Percentiles rank a stretch among this genome's conserved stretches.
These are phyloP conservation scores for Aureococcus anophagefferens DNA, from an alignment of 108 stramenopile species.

Conservation along the genomic window DNA sequence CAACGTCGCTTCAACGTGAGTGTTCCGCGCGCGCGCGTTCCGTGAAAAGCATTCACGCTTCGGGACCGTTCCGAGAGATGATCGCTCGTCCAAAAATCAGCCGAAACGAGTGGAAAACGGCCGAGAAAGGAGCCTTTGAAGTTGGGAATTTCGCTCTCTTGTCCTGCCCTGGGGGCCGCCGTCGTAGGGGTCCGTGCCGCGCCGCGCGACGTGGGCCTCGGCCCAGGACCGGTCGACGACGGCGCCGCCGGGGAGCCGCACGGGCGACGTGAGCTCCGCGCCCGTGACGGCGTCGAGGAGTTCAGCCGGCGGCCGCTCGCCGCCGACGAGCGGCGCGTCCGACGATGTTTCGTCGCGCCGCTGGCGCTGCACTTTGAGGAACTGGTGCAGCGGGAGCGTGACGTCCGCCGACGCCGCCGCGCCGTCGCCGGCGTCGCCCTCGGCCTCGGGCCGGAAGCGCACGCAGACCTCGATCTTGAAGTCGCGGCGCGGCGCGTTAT, in stretches of 20 bases:
- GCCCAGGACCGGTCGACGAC: neutral
- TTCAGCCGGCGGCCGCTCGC: neutral
- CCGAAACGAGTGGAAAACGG: no score
- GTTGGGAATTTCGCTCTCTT: no score
- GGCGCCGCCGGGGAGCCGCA: neutral
- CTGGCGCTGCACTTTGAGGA: neutral
- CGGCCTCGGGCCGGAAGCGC: neutral
- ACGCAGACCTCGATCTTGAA: neutral
- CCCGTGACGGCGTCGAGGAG: neutral
- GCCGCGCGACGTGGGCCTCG: neutral
- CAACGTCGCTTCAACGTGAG: no score
- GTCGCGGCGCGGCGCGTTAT: no score
- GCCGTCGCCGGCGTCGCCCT: neutral
- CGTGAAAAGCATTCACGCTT: no score
- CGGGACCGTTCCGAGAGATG: no score
- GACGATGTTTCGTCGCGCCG: neutral
- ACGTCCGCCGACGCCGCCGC: neutral
- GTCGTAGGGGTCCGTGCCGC: neutral
- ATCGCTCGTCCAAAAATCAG: no score
- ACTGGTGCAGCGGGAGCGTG: neutral
- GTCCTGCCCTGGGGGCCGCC: neutral
- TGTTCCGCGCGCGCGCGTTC: no score
- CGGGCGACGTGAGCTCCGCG: no score
- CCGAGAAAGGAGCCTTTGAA: no score
- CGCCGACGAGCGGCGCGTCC: neutral